Evolutionary conservation across 2,329 filamentous ascomycete species (phyloP).

Genomic region (Atkinsonella hypoxylon): DNA sequence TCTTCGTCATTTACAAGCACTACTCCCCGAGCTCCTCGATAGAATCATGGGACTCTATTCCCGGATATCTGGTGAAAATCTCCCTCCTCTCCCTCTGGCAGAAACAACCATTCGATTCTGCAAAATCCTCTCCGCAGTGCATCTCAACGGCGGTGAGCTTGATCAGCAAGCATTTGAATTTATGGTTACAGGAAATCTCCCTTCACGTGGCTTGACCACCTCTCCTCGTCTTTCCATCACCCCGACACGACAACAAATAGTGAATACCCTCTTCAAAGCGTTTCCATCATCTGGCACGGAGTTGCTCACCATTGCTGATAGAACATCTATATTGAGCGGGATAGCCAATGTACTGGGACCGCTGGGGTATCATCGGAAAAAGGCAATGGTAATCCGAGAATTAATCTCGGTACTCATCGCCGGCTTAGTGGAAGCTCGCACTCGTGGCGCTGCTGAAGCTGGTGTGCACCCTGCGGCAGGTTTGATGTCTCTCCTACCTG

Average conservation of each 20-base stretch:
- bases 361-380: conserved; percentile 75
- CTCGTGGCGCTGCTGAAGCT: conserved; percentile 87
- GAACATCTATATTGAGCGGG: conserved; percentile 68
- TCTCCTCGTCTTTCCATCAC: conserved; percentile 43
- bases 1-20: conserved; percentile 39
- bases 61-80: conserved; percentile 55
- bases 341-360: conserved; percentile 76
- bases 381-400: conserved; percentile 79
- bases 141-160: conserved; percentile 52
- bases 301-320: conserved; percentile 59
- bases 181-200: conserved; percentile 50
- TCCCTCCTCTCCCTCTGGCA: conserved; percentile 59
- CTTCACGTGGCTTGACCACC: conserved; percentile 36
- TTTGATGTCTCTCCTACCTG: conserved; percentile 56
- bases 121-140: conserved; percentile 55
- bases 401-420: conserved; percentile 72
- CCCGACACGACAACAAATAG: conserved; percentile 51
- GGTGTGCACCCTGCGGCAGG: conserved; percentile 91
- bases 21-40: conserved; percentile 64
- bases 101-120: conserved; percentile 64
- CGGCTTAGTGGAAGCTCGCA: conserved; percentile 80
- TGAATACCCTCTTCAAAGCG: conserved; percentile 53
- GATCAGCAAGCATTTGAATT: conserved; percentile 48
- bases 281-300: conserved; percentile 57
- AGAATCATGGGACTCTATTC: conserved; percentile 65